A percentile compares a stretch with the other conserved stretches of the same genome.
Evolutionary conservation across 352 stramenopile species (phyloP).

Genomic region (Globisporangium takayamanum): DNA sequence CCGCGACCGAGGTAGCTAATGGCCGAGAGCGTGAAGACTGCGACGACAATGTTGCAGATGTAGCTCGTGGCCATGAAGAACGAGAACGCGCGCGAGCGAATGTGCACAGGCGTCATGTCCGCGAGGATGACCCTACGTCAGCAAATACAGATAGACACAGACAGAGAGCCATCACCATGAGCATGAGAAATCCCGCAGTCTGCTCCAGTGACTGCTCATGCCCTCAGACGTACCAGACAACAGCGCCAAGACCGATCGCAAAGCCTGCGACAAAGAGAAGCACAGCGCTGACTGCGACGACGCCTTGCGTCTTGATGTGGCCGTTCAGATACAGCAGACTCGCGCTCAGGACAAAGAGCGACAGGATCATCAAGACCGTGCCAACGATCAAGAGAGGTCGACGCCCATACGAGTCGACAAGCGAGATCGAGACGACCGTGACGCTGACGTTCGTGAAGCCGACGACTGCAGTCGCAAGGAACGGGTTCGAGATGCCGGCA

Average conservation of each 20-base stretch:
- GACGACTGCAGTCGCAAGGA: conserved; percentile 75
- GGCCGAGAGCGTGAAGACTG: conserved; percentile 66
- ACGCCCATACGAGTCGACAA: conserved; percentile 73
- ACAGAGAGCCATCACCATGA: neutral
- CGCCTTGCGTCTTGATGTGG: conserved; percentile 41
- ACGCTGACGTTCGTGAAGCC: conserved; percentile 66
- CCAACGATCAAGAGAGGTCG: conserved; percentile 67
- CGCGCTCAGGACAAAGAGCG: conserved; percentile 58
- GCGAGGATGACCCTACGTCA: conserved; percentile 68
- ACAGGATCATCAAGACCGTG: conserved; percentile 65
- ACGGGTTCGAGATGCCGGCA: conserved; percentile 80
- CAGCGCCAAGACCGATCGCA: conserved; percentile 70
- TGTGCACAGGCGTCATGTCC: conserved; percentile 85
- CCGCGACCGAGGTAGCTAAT: conserved; percentile 69
- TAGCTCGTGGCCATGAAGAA: conserved; percentile 86
- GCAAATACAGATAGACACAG: conserved; percentile 1
- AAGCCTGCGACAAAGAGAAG: conserved; percentile 82
- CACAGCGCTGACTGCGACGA: conserved; percentile 70
- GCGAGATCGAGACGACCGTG: conserved; percentile 67
- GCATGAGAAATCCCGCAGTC: neutral
- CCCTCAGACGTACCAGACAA: conserved; percentile 50
- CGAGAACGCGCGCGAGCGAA: conserved; percentile 75
- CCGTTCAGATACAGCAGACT: conserved; percentile 55
- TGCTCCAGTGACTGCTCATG: neutral
- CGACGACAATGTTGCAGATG: conserved; percentile 79